phyloP scores from a whole-genome alignment of 768 basidiomycete species.

The Termitomyces sp. region DNA sequence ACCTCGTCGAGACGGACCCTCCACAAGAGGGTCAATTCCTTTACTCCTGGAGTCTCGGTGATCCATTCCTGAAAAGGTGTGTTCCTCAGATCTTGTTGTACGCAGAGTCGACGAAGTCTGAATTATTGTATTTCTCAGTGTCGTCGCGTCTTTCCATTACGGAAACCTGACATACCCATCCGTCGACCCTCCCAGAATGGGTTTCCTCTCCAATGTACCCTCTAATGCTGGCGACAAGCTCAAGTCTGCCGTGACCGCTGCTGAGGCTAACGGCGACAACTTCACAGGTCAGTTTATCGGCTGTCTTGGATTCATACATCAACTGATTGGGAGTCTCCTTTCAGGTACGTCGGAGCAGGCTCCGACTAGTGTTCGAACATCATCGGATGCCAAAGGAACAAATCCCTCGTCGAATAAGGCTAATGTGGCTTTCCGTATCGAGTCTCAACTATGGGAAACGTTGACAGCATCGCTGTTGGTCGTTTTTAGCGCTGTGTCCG shows the following conservation, averaged over 20 bases:
- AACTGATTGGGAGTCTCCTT: background rate
- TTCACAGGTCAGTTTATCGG: slow-evolving; percentile 28
- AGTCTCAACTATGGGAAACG: background rate
- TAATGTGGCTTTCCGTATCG: background rate
- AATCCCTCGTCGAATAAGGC: background rate
- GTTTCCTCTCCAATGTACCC: slow-evolving; percentile 70
- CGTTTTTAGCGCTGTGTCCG: background rate
- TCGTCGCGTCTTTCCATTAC: slow-evolving; percentile 65
- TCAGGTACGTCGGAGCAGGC: slow-evolving; percentile 24
- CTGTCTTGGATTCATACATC: background rate
- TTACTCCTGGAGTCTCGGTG: slow-evolving; percentile 77
- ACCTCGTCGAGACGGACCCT: slow-evolving; percentile 60
- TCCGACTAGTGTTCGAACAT: slow-evolving; percentile 35
- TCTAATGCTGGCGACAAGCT: slow-evolving; percentile 40
- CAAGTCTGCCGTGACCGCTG: slow-evolving; percentile 23
- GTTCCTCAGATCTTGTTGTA: slow-evolving; percentile 17
- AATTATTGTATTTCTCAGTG: slow-evolving; percentile 34
- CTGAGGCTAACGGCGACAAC: slow-evolving; percentile 27
- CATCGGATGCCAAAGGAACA: slow-evolving; percentile 12
- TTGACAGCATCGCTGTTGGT: background rate
- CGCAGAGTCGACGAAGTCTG: background rate
- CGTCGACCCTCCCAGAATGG: slow-evolving; percentile 63
- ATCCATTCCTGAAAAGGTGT: slow-evolving; percentile 74
- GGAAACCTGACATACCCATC: slow-evolving; percentile 71
- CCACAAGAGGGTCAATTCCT: slow-evolving; percentile 55